Base-by-base conservation (phyloP, 2,329 filamentous ascomycete species). In the Penicillium sclerotigenum region DNA sequence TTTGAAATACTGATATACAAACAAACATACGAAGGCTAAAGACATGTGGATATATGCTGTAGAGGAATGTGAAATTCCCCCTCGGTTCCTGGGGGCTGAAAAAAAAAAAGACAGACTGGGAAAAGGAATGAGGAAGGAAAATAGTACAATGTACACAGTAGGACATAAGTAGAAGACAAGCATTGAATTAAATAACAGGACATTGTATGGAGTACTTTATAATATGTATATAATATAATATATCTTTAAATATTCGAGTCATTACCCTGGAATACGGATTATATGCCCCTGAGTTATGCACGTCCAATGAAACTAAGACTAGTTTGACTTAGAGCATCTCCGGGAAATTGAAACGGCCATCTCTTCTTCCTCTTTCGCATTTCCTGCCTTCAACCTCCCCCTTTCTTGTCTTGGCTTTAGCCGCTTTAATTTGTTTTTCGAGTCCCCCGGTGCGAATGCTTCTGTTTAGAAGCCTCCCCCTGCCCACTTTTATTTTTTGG, bases 231-330 rank as follows among this genome's bases (percentile, higher is more conserved):
- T 6, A 33, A 16, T 33, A 16, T 33, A 33, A 33, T 33, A 33
- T n/a, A n/a, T n/a, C 14, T 33, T 36, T 50, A 50, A 52, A 49
- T 22, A 24, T 40, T 53, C 14, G 28, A 40, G 36, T 37, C 38
- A 29, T 29, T n/a, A n/a, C n/a, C n/a, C n/a, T n/a, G 13, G 28
- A 33, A 14, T 33, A 33, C 14, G 14, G 14, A 18, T 24, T 29
- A 14, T 34, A 42, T 61, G 59, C 63, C 63, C 63, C 62, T 65
- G 63, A 64, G 59, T 57, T 57, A 61, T 63, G 61, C 55, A 59
- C 36, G 42, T 47, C 34, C 59, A 52, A 49, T 57, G 60, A 55
- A 54, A 58, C 57, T 57, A 57, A 49, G 53, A 61, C 62, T 52
- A 53, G 52, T 51, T 52, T 28, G 56, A 59, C 46, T 58, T 43